These are phyloP conservation scores for Copromyces sp. DNA, from an alignment of 495 filamentous ascomycete species.

Conservation along the genomic window DNA sequence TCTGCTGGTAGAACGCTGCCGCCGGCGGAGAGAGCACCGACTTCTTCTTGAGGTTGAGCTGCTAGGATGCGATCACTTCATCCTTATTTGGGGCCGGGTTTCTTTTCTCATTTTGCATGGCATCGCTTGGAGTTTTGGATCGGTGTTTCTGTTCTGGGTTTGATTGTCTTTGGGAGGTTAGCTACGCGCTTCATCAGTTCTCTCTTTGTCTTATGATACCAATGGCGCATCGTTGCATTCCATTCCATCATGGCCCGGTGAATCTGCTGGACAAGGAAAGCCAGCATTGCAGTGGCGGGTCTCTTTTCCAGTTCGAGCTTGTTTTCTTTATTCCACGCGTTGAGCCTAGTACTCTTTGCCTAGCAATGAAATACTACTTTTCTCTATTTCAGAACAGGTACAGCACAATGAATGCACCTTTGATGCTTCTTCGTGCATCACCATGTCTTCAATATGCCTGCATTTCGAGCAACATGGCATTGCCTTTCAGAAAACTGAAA, in stretches of 20 bases:
- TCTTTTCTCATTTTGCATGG: constrained; percentile 1
- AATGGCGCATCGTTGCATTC: neutral
- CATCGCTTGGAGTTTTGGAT: constrained; percentile 13
- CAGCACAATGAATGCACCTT: neutral
- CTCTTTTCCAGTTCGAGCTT: neutral
- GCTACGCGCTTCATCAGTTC: neutral
- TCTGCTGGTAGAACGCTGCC: constrained; percentile 30
- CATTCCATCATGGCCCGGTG: neutral
- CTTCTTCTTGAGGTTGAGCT: constrained; percentile 3
- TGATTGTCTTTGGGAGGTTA: neutral
- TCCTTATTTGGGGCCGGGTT: neutral
- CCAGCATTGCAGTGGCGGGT: neutral
- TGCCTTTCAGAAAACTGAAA: neutral
- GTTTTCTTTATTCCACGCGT: neutral
- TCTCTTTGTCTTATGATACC: neutral
- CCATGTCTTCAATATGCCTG: neutral
- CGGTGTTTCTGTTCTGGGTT: neutral
- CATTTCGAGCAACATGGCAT: neutral
- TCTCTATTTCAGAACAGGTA: neutral
- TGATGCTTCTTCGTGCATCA: neutral
- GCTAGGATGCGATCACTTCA: neutral
- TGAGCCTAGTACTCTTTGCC: neutral
- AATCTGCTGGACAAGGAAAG: neutral
- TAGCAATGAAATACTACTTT: neutral
- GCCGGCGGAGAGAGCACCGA: constrained; percentile 29